phyloP scores from a whole-genome alignment of 1,284 basidiomycete genomes.

The Apiotrichum domesticum region DNA sequence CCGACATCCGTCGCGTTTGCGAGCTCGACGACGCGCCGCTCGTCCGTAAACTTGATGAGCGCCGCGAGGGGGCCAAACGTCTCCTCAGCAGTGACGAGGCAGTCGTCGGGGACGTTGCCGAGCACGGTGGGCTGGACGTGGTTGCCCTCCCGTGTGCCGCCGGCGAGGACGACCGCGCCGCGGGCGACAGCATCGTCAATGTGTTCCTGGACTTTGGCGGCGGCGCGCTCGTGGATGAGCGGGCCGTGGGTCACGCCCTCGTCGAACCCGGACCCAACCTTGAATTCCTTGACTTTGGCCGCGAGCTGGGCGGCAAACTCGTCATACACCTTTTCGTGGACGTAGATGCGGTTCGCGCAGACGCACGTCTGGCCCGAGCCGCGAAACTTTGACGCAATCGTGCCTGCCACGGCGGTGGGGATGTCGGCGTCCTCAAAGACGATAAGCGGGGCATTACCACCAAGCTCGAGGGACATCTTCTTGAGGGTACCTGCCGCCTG shows the following conservation, averaged over 20 bases:
- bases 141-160: conserved; percentile 63
- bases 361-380: conserved; percentile 74
- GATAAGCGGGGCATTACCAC: conserved; percentile 44
- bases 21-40: conserved; percentile 79
- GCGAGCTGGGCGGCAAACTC: conserved; percentile 42
- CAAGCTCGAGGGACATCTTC: conserved; percentile 73
- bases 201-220: conserved; percentile 82
- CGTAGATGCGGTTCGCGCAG: conserved; percentile 45
- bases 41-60: conserved; percentile 73
- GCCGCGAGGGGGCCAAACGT: conserved; percentile 72
- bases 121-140: conserved; percentile 88
- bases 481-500: conserved; percentile 83
- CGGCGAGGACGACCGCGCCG: conserved; percentile 82
- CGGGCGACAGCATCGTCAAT: conserved; percentile 74
- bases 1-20: conserved; percentile 84
- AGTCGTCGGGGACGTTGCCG: conserved; percentile 69
- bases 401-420: conserved; percentile 87
- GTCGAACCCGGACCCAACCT: conserved; percentile 83
- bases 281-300: conserved; percentile 70
- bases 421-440: conserved; percentile 96
- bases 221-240: conserved; percentile 77
- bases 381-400: conserved; percentile 86
- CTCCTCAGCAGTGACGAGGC: conserved; percentile 61
- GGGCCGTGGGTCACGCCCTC: conserved; percentile 83
- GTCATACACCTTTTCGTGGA: conserved; percentile 45